These are phyloP conservation scores for Heterobasidion annosum DNA, from an alignment of 1,284 basidiomycete genomes.

Conservation along the genomic window DNA sequence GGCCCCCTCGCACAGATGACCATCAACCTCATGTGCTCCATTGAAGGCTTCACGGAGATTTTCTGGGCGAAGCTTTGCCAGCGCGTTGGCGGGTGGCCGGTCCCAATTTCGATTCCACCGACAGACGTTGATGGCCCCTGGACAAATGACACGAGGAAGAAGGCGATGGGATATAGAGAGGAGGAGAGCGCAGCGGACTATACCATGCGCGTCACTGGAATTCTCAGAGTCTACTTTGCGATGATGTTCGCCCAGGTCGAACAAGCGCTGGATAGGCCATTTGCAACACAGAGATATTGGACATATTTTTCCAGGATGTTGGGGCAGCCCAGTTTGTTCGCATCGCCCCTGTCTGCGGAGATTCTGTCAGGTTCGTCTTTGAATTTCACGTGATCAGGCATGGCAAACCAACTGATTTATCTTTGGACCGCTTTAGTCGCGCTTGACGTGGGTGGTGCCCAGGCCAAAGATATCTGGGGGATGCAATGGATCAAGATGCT, in stretches of 20 bases:
- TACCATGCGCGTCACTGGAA: conserved; percentile 68
- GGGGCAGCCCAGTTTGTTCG: conserved; percentile 38
- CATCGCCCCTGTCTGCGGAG: conserved; percentile 46
- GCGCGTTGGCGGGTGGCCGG: conserved; percentile 63
- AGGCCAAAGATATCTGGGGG: conserved; percentile 60
- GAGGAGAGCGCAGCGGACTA: conserved; percentile 61
- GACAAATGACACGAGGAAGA: conserved; percentile 46
- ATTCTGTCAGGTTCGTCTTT: conserved; percentile 9
- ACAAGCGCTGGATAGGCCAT: conserved; percentile 35
- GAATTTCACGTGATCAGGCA: background rate
- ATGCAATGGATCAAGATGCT: conserved; percentile 76
- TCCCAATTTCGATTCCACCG: conserved; percentile 45
- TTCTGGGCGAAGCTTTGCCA: conserved; percentile 85
- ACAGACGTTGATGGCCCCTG: conserved; percentile 40
- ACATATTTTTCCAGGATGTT: conserved; percentile 57
- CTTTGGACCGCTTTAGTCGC: conserved; percentile 36
- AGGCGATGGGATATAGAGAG: conserved; percentile 60
- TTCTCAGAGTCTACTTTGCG: conserved; percentile 85
- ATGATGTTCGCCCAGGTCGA: conserved; percentile 41
- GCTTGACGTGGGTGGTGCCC: conserved; percentile 63
- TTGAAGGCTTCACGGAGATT: conserved; percentile 58
- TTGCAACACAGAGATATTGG: conserved; percentile 61
- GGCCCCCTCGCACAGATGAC: conserved; percentile 77
- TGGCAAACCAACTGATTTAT: conserved; percentile 16
- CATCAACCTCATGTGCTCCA: conserved; percentile 55